Conservation (phyloP, 2,329 filamentous ascomycete genomes). For the Neofusicoccum sp. region DNA sequence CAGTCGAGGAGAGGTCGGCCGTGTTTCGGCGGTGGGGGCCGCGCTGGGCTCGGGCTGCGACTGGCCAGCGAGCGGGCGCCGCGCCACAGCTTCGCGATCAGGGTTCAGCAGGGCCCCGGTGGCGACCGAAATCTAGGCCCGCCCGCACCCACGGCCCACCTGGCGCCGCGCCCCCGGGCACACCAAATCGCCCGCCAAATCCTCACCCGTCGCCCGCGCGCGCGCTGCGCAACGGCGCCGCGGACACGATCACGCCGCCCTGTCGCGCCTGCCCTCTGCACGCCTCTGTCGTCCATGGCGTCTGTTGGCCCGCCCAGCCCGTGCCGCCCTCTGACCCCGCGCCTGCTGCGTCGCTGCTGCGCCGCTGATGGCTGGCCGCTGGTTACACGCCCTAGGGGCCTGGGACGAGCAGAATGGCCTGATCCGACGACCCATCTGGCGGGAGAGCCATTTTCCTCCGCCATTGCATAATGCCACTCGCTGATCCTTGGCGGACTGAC, state of each 20-base stretch:
- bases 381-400: slow-evolving; percentile 8
- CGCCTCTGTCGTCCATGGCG: neutral
- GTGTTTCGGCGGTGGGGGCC: slow-evolving; percentile 6
- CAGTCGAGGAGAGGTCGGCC: neutral
- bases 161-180: neutral
- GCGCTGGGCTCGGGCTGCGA: neutral
- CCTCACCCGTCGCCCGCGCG: neutral
- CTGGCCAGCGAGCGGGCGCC: neutral
- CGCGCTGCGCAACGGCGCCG: neutral
- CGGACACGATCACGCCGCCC: neutral
- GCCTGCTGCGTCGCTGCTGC: neutral
- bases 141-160: neutral
- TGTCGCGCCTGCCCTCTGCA: neutral
- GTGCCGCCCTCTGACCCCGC: neutral
- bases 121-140: slow-evolving; percentile 11
- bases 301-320: neutral
- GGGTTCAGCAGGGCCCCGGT: slow-evolving; percentile 10
- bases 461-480: neutral
- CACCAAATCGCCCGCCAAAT: neutral
- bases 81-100: neutral
- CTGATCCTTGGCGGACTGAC: neutral
- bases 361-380: neutral
- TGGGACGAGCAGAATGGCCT: neutral
- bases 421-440: neutral
- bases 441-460: neutral